phyloP scores from a whole-genome alignment of 768 basidiomycete genomes.

The Podaxis mareebaensis region DNA sequence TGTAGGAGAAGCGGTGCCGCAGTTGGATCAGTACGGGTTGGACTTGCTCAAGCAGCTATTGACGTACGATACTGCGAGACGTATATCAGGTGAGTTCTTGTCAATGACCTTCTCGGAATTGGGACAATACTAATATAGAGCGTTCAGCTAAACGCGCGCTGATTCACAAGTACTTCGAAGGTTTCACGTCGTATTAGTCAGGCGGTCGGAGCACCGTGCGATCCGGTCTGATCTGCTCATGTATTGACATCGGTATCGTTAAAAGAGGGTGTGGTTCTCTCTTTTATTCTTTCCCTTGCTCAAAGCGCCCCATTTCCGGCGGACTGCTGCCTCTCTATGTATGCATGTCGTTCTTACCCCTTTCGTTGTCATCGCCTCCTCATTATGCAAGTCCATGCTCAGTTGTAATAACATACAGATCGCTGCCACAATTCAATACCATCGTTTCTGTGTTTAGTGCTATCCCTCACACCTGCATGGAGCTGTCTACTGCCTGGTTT shows the following conservation, averaged over 20 bases:
- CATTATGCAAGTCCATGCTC: not conserved
- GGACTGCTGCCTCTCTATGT: not conserved
- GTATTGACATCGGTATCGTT: not conserved
- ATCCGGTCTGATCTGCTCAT: not conserved
- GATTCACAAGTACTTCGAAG: conserved; percentile 41
- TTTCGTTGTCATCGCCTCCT: not conserved
- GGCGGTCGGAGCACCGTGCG: too few species aligned
- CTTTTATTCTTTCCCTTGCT: not conserved
- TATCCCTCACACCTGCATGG: not conserved
- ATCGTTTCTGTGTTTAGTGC: not conserved
- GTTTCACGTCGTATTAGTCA: not conserved
- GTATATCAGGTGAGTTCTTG: conserved; percentile 79
- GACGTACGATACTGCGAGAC: conserved; percentile 86
- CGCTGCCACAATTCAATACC: not conserved
- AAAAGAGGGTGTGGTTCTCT: not conserved
- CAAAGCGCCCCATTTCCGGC: not conserved
- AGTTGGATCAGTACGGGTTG: conserved; percentile 75
- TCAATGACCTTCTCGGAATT: conserved; percentile 14
- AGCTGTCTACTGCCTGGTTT: too few species aligned
- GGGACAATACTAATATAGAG: conserved; percentile 42
- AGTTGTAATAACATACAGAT: not conserved
- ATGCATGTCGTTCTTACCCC: not conserved
- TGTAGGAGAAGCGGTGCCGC: conserved; percentile 61
- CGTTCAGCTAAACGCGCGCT: conserved; percentile 57
- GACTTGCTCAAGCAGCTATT: conserved; percentile 78